phyloP scores from a whole-genome alignment of 2,329 filamentous ascomycete species.

The Penicillium thymicola region DNA sequence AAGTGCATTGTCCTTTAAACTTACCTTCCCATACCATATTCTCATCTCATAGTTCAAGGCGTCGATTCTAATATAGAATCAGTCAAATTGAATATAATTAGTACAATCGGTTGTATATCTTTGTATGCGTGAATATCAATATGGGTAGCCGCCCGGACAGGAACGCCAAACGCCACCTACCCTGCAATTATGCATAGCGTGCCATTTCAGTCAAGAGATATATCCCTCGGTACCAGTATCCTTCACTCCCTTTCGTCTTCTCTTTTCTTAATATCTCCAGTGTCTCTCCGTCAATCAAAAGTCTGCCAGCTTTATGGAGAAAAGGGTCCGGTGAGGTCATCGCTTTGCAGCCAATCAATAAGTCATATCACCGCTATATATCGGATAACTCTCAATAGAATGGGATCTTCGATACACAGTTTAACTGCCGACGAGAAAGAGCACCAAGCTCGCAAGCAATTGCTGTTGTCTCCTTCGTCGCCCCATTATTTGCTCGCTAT shows the following conservation, averaged over 20 bases:
- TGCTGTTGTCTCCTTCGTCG: background rate
- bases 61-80: background rate
- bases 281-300: background rate
- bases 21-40: background rate
- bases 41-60: background rate
- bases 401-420: background rate
- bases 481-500: background rate
- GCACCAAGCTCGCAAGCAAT: background rate
- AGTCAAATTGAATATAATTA: background rate
- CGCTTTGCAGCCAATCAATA: background rate
- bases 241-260: background rate
- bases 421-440: background rate
- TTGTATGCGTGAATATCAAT: background rate
- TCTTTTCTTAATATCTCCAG: background rate
- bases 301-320: background rate
- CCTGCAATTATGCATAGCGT: background rate
- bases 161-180: background rate
- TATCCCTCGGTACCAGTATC: no score
- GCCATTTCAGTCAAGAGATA: background rate
- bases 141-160: background rate
- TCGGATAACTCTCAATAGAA: background rate
- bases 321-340: background rate
- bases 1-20: background rate
- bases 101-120: background rate
- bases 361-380: background rate